phyloP scores from a whole-genome alignment of 768 basidiomycete species.

The Cystobasidium onofrii region DNA sequence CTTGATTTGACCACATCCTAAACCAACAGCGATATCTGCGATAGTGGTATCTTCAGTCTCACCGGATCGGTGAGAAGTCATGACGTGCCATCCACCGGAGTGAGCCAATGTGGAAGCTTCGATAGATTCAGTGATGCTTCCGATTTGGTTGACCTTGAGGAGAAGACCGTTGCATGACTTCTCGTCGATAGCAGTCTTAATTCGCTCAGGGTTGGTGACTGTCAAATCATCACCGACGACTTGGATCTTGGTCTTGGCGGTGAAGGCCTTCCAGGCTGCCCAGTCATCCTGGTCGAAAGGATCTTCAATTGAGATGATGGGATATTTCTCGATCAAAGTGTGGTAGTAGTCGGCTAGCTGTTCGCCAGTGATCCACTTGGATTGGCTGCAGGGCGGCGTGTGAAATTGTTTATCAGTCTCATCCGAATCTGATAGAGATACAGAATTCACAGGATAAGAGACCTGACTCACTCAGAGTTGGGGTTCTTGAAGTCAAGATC shows the following conservation, averaged over 20 bases:
- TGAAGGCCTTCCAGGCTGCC: slow-evolving; percentile 95
- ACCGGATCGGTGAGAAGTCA: slow-evolving; percentile 98
- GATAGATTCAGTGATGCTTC: slow-evolving; percentile 90
- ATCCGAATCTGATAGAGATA: too few relatives aligned
- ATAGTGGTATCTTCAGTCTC: slow-evolving; percentile 91
- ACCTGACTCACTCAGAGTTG: slow-evolving; percentile 64
- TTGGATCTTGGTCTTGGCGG: slow-evolving; percentile 66
- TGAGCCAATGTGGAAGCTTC: slow-evolving; percentile 95
- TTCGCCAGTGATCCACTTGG: slow-evolving; percentile 86
- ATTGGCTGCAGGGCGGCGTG: slow-evolving; percentile 51
- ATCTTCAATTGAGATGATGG: slow-evolving; percentile 88
- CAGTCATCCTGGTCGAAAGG: slow-evolving; percentile 99
- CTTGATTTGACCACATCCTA: slow-evolving; percentile 90
- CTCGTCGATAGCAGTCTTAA: slow-evolving; percentile 98
- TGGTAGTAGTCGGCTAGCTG: slow-evolving; percentile 91
- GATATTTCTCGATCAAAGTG: slow-evolving; percentile 79
- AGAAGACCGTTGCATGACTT: slow-evolving; percentile 98
- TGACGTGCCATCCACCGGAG: slow-evolving; percentile 95
- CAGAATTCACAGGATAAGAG: too few relatives aligned
- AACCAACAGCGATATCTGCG: slow-evolving; percentile 87
- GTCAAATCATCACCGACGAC: slow-evolving; percentile 95
- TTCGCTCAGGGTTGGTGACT: slow-evolving; percentile 91
- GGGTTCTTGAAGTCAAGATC: slow-evolving; percentile 99
- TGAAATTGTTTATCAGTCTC: too few relatives aligned
- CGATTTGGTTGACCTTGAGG: slow-evolving; percentile 99